Evolutionary conservation across 1,284 basidiomycete species (phyloP).

Genomic region (Ustilago cynodontis): DNA sequence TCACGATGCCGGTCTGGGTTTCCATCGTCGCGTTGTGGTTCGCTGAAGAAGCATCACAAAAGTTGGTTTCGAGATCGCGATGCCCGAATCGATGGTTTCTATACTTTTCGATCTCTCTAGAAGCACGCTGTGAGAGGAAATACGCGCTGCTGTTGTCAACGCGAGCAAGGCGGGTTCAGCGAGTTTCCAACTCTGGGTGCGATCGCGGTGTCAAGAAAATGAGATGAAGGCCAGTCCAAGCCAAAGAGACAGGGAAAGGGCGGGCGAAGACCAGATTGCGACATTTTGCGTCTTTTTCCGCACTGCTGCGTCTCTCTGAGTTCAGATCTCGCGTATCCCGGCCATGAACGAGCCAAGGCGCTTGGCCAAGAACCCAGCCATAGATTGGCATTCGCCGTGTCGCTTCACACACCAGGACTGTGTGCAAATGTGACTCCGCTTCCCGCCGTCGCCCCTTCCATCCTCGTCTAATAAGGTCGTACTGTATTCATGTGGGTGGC

Average conservation of each 20-base stretch:
- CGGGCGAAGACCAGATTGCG: conserved; percentile 29
- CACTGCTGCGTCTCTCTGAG: background rate
- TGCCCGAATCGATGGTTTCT: conserved; percentile 1
- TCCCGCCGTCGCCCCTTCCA: background rate
- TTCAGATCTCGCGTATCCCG: conserved; percentile 16
- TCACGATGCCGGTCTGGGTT: background rate
- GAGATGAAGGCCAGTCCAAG: no score
- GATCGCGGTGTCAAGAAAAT: background rate
- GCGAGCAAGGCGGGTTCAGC: conserved; percentile 30
- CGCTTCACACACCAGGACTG: background rate
- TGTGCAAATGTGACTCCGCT: conserved; percentile 11
- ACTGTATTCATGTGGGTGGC: background rate
- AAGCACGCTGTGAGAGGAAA: background rate
- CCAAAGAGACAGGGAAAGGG: background rate
- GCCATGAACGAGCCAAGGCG: conserved; percentile 23
- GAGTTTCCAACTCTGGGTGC: conserved; percentile 39
- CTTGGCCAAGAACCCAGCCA: conserved; percentile 34
- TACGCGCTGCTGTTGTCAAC: background rate
- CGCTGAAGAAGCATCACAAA: background rate
- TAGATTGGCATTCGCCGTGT: conserved; percentile 23
- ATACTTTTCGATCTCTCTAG: background rate
- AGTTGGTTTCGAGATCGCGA: conserved; percentile 7
- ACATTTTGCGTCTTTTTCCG: conserved; percentile 28
- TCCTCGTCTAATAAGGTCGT: background rate
- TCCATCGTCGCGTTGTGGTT: conserved; percentile 8